Evolutionary conservation across 1,284 basidiomycete species (phyloP).

Genomic region (Melanopsichium pennsylvanicum): DNA sequence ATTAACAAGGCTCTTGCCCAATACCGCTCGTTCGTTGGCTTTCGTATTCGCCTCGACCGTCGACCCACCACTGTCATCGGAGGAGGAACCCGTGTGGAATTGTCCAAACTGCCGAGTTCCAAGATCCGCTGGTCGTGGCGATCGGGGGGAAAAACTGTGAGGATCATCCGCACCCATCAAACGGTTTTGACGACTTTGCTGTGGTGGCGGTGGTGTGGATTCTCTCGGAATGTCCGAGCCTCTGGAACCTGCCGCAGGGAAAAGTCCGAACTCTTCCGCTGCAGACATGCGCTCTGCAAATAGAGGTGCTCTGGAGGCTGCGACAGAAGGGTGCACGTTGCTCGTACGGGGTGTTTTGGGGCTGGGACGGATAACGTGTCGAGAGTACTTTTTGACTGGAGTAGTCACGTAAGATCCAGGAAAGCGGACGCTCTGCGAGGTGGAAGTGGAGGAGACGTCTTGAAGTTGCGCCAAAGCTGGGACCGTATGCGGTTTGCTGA

Average conservation of each 20-base stretch:
- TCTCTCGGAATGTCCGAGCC: constrained; percentile 18
- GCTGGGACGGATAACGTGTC: constrained; percentile 35
- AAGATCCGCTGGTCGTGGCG: constrained; percentile 17
- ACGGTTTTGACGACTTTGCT: no score
- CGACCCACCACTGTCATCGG: constrained; percentile 1
- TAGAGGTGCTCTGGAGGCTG: no score
- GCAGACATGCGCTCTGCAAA: no score
- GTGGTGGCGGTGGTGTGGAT: constrained; percentile 27
- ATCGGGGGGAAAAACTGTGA: constrained; percentile 21
- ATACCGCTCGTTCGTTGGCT: no score
- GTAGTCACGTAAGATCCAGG: constrained; percentile 30
- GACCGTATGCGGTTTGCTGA: constrained; percentile 31
- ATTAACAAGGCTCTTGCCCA: no score
- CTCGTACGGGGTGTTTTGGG: constrained; percentile 12
- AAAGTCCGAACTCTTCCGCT: neutral
- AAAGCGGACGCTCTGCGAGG: constrained; percentile 22
- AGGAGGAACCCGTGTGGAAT: constrained; percentile 9
- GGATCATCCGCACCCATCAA: constrained; percentile 25
- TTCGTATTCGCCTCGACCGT: constrained; percentile 3
- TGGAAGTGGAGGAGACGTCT: constrained; percentile 8
- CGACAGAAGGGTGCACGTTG: neutral
- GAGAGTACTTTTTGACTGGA: constrained; percentile 20
- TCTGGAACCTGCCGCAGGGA: neutral
- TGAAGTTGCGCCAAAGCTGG: neutral
- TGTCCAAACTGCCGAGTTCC: constrained; percentile 8